A percentile compares a stretch with the other conserved stretches of the same genome.
Conservation (phyloP, 305 asterid species). For the Vinca major region DNA sequence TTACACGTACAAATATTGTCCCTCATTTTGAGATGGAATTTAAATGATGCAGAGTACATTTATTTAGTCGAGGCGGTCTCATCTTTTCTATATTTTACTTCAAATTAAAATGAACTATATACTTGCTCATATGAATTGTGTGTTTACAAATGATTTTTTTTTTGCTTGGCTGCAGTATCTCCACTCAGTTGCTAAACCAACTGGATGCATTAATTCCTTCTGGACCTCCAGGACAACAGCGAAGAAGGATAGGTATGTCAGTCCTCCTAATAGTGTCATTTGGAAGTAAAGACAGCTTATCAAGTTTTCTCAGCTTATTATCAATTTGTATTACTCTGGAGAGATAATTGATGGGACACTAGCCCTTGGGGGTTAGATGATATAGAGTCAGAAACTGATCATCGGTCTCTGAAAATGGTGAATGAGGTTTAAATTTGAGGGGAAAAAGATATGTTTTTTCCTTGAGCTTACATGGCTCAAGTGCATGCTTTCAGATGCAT, state of each 20-base stretch:
- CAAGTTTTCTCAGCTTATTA: background rate
- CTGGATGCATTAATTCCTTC: slow-evolving; percentile 70
- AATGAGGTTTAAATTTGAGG: background rate
- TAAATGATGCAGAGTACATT: background rate
- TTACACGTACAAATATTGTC: background rate
- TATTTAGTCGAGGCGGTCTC: background rate
- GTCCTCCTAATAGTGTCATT: background rate
- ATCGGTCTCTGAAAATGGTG: background rate
- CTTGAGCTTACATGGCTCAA: background rate
- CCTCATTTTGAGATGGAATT: background rate
- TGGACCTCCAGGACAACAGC: slow-evolving; percentile 75
- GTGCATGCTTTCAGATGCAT: background rate
- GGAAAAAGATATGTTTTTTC: background rate
- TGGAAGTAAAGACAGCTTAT: too few species aligned
- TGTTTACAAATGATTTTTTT: background rate
- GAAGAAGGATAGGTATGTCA: slow-evolving; percentile 77
- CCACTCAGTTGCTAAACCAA: slow-evolving; percentile 60
- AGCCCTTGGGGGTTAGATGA: background rate
- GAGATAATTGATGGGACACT: background rate
- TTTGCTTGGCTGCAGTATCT: slow-evolving; percentile 44
- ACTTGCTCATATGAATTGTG: background rate
- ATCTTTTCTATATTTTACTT: background rate
- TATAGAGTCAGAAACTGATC: background rate
- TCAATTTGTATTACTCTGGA: background rate
- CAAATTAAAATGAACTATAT: background rate